phyloP scores from a whole-genome alignment of 208 protist genomes.

The Strigomonas galati region DNA sequence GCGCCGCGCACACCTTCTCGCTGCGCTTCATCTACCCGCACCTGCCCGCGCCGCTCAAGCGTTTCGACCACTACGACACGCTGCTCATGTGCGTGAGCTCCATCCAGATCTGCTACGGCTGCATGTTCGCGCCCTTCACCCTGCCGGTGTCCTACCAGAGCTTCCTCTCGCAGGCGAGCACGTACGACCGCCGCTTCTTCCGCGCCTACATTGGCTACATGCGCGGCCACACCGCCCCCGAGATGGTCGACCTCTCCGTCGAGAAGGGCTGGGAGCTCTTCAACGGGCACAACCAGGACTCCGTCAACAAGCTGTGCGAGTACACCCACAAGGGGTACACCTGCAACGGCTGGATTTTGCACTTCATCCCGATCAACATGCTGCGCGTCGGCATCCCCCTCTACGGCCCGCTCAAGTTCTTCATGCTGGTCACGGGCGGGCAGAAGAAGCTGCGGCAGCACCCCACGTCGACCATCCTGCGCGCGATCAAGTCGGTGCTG shows the following conservation, averaged over 20 bases:
- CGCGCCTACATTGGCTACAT: conserved; percentile 57
- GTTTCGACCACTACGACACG: conserved; percentile 81
- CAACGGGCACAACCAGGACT: conserved; percentile 23
- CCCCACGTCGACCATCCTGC: conserved; percentile 43
- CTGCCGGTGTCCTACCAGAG: conserved; percentile 67
- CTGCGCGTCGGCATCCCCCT: conserved; percentile 71
- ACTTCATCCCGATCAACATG: conserved; percentile 58
- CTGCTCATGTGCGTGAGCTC: conserved; percentile 74
- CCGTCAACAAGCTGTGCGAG: conserved; percentile 36
- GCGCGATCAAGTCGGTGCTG: conserved; percentile 48
- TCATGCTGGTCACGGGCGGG: conserved; percentile 52
- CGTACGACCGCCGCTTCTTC: conserved; percentile 61
- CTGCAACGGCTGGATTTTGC: conserved; percentile 64
- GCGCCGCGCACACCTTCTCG: conserved; percentile 62
- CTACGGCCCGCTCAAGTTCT: conserved; percentile 70
- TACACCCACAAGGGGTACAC: conserved; percentile 51
- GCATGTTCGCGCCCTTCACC: conserved; percentile 68
- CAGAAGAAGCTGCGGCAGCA: conserved; percentile 43
- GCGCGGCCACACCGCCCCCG: conserved; percentile 53
- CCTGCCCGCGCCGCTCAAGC: conserved; percentile 38
- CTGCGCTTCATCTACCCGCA: conserved; percentile 55
- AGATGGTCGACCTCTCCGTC: conserved; percentile 60
- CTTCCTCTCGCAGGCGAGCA: conserved; percentile 62
- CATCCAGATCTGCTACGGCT: conserved; percentile 73
- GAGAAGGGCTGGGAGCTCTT: conserved; percentile 23